Conservation (phyloP, 1,284 basidiomycete genomes). For the Psilocybe mexicana region DNA sequence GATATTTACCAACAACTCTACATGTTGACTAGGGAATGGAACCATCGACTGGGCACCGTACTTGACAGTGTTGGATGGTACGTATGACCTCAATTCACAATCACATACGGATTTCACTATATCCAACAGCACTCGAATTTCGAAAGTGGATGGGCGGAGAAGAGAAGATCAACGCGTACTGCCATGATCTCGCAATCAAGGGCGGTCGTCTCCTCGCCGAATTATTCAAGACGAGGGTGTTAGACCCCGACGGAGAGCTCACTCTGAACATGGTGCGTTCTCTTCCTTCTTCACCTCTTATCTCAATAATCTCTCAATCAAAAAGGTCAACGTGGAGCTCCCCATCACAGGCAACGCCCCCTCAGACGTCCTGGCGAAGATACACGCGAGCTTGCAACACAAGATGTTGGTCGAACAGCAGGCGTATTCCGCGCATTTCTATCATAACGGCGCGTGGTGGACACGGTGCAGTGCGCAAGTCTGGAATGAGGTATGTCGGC, state of each 20-base stretch:
- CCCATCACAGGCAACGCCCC: constrained; percentile 45
- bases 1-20: not conserved
- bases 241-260: constrained; percentile 60
- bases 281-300: not conserved
- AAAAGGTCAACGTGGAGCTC: constrained; percentile 56
- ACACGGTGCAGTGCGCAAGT: constrained; percentile 71
- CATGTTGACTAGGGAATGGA: constrained; percentile 57
- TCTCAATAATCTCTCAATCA: too few relatives aligned
- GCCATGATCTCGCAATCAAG: constrained; percentile 68
- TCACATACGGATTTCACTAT: not conserved
- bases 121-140: constrained; percentile 67
- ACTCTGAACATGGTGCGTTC: constrained; percentile 73
- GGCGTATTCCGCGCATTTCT: constrained; percentile 44
- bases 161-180: constrained; percentile 75
- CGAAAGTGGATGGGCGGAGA: constrained; percentile 85
- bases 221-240: constrained; percentile 62
- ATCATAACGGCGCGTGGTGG: constrained; percentile 72
- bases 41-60: constrained; percentile 63
- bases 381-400: constrained; percentile 26
- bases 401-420: constrained; percentile 41
- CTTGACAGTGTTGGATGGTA: constrained; percentile 41
- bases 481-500: constrained; percentile 62
- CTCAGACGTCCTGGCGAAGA: constrained; percentile 24
- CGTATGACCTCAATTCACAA: not conserved
- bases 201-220: constrained; percentile 71